Percentiles rank a stretch among this genome's conserved stretches.
Conservation (phyloP, 179 eudicot genomes). For the Sideroxylon spinosum region DNA sequence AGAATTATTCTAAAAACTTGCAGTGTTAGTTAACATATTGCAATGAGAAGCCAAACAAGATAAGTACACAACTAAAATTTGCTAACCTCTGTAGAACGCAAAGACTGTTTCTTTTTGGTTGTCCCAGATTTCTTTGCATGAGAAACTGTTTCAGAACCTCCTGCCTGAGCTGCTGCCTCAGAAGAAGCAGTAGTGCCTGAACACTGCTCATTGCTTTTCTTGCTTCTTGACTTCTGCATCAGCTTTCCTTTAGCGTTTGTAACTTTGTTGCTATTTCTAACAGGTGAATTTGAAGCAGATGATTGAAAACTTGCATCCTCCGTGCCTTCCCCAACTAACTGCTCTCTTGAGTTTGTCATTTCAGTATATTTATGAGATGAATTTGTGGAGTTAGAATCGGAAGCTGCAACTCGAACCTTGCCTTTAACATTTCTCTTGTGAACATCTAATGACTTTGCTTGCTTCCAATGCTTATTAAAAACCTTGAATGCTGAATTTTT, state of each 20-base stretch:
- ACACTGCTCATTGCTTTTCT: conserved; percentile 39
- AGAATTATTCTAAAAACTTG: conserved; percentile 43
- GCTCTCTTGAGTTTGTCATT: conserved; percentile 26
- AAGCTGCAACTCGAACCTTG: conserved; percentile 13
- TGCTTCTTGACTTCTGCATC: conserved; percentile 43
- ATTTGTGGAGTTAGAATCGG: conserved; percentile 19
- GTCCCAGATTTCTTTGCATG: conserved; percentile 21
- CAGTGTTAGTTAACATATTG: conserved; percentile 32
- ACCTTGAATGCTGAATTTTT: conserved; percentile 21
- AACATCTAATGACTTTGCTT: conserved; percentile 28
- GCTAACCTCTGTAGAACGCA: conserved; percentile 45
- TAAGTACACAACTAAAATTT: neutral
- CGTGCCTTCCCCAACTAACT: conserved; percentile 28
- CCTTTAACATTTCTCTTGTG: conserved; percentile 21
- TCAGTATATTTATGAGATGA: conserved; percentile 29
- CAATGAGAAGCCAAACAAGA: conserved; percentile 10
- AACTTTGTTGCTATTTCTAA: conserved; percentile 21
- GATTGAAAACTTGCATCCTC: conserved; percentile 20
- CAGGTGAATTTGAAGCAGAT: conserved; percentile 22
- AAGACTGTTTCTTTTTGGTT: conserved; percentile 24
- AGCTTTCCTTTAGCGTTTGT: conserved; percentile 35
- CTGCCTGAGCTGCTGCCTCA: conserved; percentile 25
- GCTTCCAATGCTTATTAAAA: conserved; percentile 30
- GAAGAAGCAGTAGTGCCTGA: conserved; percentile 31
- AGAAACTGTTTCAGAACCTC: conserved; percentile 25